Base-by-base conservation (phyloP, 352 stramenopile genomes). In the Phytophthora citrophthora region DNA sequence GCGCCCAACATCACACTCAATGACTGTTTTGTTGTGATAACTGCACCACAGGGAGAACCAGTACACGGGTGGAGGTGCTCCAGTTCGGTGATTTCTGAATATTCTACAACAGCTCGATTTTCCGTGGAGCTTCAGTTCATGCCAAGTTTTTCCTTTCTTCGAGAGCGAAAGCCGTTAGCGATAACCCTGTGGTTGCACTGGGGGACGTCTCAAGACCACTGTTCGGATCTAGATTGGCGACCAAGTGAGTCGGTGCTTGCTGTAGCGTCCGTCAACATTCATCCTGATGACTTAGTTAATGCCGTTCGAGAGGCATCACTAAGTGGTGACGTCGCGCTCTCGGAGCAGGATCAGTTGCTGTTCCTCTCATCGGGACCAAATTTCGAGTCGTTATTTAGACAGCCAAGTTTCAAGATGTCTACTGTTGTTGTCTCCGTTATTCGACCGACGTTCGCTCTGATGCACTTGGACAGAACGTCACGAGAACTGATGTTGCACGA, bases 321-420 rank as follows among this genome's bases (percentile, higher is more conserved):
- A 38, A 47, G 26, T 9, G 9, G 24, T 34, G 23, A 10, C 32
- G 34, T 5, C 5, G 40, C 11, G 49, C 29, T 6, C 41, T 18
- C 24, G 67, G 68, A 70, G 4, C 43, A 61, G 41, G 58, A 72
- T 8, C 54, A 72, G 59, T 45, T 88, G 46, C 62, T 88, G 4
- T 54, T 88, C 15, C 39, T 88, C 24, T 88, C 78, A n/a, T 64
- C 71, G 1, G 78, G 78, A 2, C 75, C 73, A 15, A 84, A 60
- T 43, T 23, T 88, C 7, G 26, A 8, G 12, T 45, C 65, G 1
- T 71, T 65, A 47, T 60, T 81, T 44, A 16, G 23, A 38, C 45
- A 54, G 0, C 50, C 45, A 13, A 50, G 13, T 43, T 38, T 39
- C 6, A 24, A 10, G 32, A 41, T 61, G 29, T 40, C 23, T 6